These are phyloP conservation scores for Camelina hispida DNA, from an alignment of 345 rosid genomes.

Conservation along the genomic window DNA sequence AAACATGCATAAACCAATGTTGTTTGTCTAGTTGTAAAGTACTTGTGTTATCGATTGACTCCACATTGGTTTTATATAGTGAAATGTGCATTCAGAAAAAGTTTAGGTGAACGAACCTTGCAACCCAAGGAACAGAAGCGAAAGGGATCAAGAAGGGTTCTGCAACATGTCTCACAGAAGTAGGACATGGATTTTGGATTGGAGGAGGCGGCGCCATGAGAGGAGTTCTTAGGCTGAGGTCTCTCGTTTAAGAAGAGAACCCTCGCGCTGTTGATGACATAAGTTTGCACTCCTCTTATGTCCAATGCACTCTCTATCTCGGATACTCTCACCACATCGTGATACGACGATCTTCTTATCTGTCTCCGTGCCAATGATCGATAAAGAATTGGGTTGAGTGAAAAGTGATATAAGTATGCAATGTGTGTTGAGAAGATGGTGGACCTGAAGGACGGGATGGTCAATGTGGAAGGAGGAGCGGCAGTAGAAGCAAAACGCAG, in stretches of 20 bases:
- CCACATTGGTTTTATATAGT: neutral
- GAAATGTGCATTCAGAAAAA: neutral
- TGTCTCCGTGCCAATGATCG: conserved; percentile 13
- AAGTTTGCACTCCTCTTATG: conserved; percentile 84
- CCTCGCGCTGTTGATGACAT: conserved; percentile 87
- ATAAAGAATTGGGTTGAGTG: neutral
- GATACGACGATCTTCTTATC: conserved; percentile 93
- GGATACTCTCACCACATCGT: conserved; percentile 82
- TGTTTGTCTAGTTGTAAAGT: neutral
- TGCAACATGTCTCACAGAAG: conserved; percentile 76
- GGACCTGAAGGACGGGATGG: conserved; percentile 81
- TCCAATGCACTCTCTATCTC: conserved; percentile 80
- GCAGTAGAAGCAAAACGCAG: conserved; percentile 81
- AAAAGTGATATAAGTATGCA: conserved; percentile 12
- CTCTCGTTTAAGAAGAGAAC: conserved; percentile 86
- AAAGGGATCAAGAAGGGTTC: conserved; percentile 82
- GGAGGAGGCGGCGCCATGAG: conserved; percentile 31
- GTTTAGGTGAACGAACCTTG: conserved; percentile 56
- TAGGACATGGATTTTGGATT: conserved; percentile 57
- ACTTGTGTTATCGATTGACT: neutral
- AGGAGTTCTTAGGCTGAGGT: conserved; percentile 52
- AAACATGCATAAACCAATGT: neutral
- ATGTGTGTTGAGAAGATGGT: conserved; percentile 4
- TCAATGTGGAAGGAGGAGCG: conserved; percentile 78
- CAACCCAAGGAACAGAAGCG: conserved; percentile 97